phyloP scores from a whole-genome alignment of 2,329 filamentous ascomycete genomes.

The Colletotrichum falcatum region DNA sequence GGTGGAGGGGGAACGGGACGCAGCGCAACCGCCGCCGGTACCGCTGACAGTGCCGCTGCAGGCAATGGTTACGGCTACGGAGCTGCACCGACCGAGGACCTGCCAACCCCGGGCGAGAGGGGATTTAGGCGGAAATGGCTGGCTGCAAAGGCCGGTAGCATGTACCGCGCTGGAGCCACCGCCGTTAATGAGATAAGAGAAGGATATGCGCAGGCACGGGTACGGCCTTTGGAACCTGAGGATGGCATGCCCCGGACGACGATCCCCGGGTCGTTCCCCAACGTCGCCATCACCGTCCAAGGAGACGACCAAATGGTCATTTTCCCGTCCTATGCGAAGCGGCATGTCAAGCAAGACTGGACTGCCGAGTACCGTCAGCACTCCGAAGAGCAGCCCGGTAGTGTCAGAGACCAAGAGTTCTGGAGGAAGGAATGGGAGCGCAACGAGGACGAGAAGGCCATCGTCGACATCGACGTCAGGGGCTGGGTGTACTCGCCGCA shows the following conservation, averaged over 20 bases:
- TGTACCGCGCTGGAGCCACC: constrained; percentile 68
- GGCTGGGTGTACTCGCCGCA: constrained; percentile 96
- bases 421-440: constrained; percentile 84
- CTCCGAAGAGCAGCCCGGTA: constrained; percentile 52
- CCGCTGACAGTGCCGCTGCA: not conserved
- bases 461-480: constrained; percentile 93
- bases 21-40: constrained; percentile 19
- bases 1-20: constrained; percentile 27
- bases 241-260: constrained; percentile 53
- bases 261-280: constrained; percentile 84
- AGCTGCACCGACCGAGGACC: constrained; percentile 45
- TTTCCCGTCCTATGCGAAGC: constrained; percentile 92
- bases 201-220: constrained; percentile 67
- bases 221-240: constrained; percentile 51
- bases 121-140: constrained; percentile 84
- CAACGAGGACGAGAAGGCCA: constrained; percentile 82
- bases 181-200: constrained; percentile 71
- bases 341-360: constrained; percentile 68
- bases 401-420: constrained; percentile 74
- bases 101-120: constrained; percentile 62
- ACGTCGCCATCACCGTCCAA: constrained; percentile 82
- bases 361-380: constrained; percentile 47
- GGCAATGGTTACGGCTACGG: constrained; percentile 47
- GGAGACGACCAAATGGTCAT: constrained; percentile 93
- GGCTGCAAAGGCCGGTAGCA: constrained; percentile 70